Evolutionary conservation across 1,284 basidiomycete genomes (phyloP).

Genomic region (Meripilus lineatus): DNA sequence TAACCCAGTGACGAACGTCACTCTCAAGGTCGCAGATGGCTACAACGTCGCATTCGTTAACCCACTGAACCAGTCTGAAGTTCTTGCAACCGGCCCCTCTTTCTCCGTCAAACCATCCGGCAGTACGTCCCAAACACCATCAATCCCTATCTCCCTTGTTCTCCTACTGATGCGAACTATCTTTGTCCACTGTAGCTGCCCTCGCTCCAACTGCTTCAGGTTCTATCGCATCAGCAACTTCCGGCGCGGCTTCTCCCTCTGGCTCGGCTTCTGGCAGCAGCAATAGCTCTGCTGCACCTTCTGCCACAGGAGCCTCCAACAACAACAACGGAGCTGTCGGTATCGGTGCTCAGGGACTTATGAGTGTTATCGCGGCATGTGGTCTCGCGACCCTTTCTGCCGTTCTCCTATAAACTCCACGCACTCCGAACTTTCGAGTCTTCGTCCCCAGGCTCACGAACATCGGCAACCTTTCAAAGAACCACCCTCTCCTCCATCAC

Average conservation of each 20-base stretch:
- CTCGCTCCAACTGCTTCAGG: constrained; percentile 12
- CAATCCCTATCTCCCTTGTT: neutral
- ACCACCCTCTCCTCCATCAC: no score
- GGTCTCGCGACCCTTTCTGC: constrained; percentile 23
- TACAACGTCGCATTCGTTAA: constrained; percentile 43
- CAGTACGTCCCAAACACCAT: constrained; percentile 27
- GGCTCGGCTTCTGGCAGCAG: constrained; percentile 9
- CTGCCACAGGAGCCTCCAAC: constrained; percentile 11
- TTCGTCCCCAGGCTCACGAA: neutral
- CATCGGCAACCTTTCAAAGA: neutral
- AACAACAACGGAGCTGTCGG: constrained; percentile 12
- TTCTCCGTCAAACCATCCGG: constrained; percentile 36
- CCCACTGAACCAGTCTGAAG: constrained; percentile 33
- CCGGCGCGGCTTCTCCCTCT: constrained; percentile 5
- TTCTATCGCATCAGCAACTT: neutral
- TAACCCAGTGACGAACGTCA: constrained; percentile 33
- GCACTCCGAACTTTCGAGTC: neutral
- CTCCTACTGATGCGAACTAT: neutral
- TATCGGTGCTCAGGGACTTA: constrained; percentile 13
- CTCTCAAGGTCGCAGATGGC: constrained; percentile 27
- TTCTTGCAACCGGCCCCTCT: constrained; percentile 35
- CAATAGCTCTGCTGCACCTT: constrained; percentile 7
- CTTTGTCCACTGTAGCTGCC: constrained; percentile 9
- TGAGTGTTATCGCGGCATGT: constrained; percentile 21
- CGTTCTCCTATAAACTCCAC: constrained; percentile 17